Conservation (phyloP, 2,329 filamentous ascomycete species). For the Aspergillus sp. region DNA sequence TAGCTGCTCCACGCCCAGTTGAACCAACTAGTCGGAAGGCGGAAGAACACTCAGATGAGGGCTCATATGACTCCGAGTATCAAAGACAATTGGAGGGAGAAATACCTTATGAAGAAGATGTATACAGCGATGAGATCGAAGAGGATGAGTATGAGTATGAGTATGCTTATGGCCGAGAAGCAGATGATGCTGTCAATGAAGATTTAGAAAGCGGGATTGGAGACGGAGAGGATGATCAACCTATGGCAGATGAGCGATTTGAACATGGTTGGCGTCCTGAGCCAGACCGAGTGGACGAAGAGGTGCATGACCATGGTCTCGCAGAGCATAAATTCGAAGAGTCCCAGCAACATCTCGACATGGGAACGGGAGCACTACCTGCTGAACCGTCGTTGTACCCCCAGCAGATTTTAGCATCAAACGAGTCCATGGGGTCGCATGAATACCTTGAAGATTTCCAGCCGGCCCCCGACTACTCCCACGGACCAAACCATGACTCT, state of each 20-base stretch:
- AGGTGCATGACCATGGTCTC: not conserved
- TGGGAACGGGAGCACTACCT: not conserved
- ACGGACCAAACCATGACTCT: constrained; percentile 19
- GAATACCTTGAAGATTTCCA: constrained; percentile 4
- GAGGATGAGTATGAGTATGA: constrained; percentile 1
- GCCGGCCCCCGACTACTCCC: not conserved
- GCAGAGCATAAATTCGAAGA: not conserved
- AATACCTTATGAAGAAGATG: not conserved
- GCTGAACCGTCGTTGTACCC: not conserved
- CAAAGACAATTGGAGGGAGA: not conserved
- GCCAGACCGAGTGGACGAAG: not conserved
- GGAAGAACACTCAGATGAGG: constrained; percentile 4
- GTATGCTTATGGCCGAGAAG: not conserved
- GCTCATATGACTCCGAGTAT: constrained; percentile 1
- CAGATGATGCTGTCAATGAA: not conserved
- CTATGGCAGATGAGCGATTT: not conserved
- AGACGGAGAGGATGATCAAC: not conserved
- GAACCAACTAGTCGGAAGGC: not conserved
- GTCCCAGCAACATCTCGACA: not conserved
- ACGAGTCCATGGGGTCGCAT: not conserved
- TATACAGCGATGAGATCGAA: not conserved
- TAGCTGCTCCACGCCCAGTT: constrained; percentile 2
- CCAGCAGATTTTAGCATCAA: not conserved
- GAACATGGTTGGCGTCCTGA: not conserved
- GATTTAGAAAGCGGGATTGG: not conserved